phyloP scores from a whole-genome alignment of 2,329 filamentous ascomycete species.

The Neofusicoccum sp. region DNA sequence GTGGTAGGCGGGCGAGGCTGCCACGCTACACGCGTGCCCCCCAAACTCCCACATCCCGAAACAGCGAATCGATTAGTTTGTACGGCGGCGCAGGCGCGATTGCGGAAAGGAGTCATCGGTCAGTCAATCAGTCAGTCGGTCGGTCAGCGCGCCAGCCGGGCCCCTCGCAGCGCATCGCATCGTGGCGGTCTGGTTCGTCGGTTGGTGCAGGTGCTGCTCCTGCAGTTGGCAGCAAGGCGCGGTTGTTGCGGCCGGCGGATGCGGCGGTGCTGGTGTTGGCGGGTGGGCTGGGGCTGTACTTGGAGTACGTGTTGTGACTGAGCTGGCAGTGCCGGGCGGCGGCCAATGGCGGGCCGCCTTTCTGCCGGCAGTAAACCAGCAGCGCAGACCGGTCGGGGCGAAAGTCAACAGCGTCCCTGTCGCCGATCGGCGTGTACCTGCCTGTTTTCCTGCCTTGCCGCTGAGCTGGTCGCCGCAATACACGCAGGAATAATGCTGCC shows the following conservation, averaged over 20 bases:
- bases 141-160: no score
- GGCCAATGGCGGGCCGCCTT: slow-evolving; percentile 1
- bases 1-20: neutral
- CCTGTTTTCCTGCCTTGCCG: neutral
- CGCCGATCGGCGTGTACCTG: neutral
- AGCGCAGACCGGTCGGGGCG: neutral
- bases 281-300: neutral
- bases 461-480: no score
- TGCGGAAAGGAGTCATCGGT: neutral
- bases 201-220: neutral
- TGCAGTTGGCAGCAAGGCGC: neutral
- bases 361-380: slow-evolving; percentile 4
- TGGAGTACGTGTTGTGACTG: neutral
- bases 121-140: neutral
- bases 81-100: neutral
- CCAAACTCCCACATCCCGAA: neutral
- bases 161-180: neutral
- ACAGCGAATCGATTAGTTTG: neutral
- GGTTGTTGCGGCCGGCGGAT: neutral
- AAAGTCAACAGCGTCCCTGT: neutral
- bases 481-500: no score
- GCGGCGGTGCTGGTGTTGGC: slow-evolving; percentile 1
- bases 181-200: neutral
- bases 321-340: neutral
- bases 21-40: neutral